Conservation (phyloP, 2,329 filamentous ascomycete species). For the Ascochyta pisi region DNA sequence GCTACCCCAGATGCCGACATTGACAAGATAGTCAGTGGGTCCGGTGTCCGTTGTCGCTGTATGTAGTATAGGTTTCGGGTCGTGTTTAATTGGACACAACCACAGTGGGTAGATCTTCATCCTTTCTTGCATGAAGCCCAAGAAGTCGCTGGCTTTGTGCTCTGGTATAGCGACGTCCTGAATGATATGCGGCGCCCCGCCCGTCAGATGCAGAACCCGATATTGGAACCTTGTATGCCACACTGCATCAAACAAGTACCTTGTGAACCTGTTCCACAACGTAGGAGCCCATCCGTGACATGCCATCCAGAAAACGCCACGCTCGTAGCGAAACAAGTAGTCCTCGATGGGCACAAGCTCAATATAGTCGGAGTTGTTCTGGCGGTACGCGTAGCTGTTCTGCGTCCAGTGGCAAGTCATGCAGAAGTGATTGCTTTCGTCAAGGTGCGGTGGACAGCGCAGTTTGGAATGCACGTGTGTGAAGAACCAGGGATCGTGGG, state of each 20-base stretch:
- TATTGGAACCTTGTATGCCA: conserved; percentile 67
- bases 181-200: conserved; percentile 61
- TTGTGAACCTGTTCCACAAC: conserved; percentile 61
- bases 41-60: conserved; percentile 16
- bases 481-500: conserved; percentile 72
- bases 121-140: conserved; percentile 55
- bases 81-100: conserved; percentile 57
- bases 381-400: neutral
- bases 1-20: conserved; percentile 73
- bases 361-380: conserved; percentile 30
- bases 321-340: conserved; percentile 66
- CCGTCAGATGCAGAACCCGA: conserved; percentile 61
- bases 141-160: conserved; percentile 55
- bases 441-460: neutral
- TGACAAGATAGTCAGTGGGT: conserved; percentile 24
- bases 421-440: conserved; percentile 1
- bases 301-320: conserved; percentile 68
- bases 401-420: conserved; percentile 13
- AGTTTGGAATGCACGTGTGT: conserved; percentile 57
- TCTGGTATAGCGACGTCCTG: conserved; percentile 67
- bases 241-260: conserved; percentile 64
- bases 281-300: conserved; percentile 57
- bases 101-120: conserved; percentile 61
- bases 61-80: conserved; percentile 10
- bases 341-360: conserved; percentile 53